These are phyloP conservation scores for Aspergillus fijiensis DNA, from an alignment of 2,329 filamentous ascomycete species.

Conservation along the genomic window DNA sequence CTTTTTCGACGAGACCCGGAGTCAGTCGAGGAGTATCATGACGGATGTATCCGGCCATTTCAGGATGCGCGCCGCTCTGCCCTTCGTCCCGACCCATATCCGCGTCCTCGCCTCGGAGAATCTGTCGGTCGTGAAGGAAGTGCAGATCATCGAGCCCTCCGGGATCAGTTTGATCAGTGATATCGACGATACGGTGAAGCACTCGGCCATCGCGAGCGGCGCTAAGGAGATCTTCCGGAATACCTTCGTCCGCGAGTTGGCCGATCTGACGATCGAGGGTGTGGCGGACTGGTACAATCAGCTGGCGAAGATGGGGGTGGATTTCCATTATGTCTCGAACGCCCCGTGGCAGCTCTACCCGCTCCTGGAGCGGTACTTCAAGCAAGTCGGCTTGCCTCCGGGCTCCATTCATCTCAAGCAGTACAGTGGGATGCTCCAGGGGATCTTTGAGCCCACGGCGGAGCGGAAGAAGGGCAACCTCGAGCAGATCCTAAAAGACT, in stretches of 20 bases:
- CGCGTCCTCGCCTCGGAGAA: conserved; percentile 82
- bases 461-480: conserved; percentile 89
- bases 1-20: conserved; percentile 85
- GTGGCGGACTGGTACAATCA: conserved; percentile 85
- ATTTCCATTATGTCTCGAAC: conserved; percentile 97
- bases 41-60: conserved; percentile 94
- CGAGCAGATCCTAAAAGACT: conserved; percentile 82
- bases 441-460: conserved; percentile 95
- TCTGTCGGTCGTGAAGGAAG: conserved; percentile 75
- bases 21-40: conserved; percentile 77
- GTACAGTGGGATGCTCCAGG: conserved; percentile 94
- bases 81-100: conserved; percentile 88
- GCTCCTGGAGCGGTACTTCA: conserved; percentile 81
- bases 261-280: conserved; percentile 78
- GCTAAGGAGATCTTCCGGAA: conserved; percentile 95
- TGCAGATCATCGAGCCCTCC: conserved; percentile 71
- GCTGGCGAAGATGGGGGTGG: conserved; percentile 76
- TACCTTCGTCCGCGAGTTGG: conserved; percentile 84
- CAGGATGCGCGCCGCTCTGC: conserved; percentile 71
- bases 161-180: conserved; percentile 95
- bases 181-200: conserved; percentile 96
- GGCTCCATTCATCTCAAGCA: conserved; percentile 95
- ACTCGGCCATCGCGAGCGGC: conserved; percentile 83
- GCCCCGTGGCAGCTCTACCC: conserved; percentile 98
- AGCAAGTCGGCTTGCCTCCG: conserved; percentile 72